These are phyloP conservation scores for Brettanomyces custersianus DNA, from an alignment of 805 yeast species.

Conservation along the genomic window DNA sequence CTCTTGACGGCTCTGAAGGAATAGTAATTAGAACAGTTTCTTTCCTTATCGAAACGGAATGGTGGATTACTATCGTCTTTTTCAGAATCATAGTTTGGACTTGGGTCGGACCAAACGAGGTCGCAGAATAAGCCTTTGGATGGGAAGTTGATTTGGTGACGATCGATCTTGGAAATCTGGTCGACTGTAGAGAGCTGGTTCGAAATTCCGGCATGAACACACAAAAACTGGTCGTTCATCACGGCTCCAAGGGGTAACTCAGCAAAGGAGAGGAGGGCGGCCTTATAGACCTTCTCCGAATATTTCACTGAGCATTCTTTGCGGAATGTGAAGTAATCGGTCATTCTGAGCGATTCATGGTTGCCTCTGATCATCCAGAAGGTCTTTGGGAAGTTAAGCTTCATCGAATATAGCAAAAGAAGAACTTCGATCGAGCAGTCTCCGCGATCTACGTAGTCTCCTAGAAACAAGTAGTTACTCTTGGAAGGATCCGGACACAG, in stretches of 20 bases:
- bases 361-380: slow-evolving; percentile 86
- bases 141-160: slow-evolving; percentile 81
- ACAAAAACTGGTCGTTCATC: slow-evolving; percentile 86
- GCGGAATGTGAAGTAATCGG: slow-evolving; percentile 90
- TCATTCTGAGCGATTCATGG: slow-evolving; percentile 89
- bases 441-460: slow-evolving; percentile 96
- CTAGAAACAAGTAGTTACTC: slow-evolving; percentile 76
- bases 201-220: slow-evolving; percentile 93
- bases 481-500: slow-evolving; percentile 83
- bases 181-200: slow-evolving; percentile 67
- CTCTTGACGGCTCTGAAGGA: slow-evolving; percentile 73
- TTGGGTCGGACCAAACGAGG: slow-evolving; percentile 90
- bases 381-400: slow-evolving; percentile 63
- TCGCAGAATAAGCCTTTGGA: slow-evolving; percentile 91
- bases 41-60: slow-evolving; percentile 60
- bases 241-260: slow-evolving; percentile 86
- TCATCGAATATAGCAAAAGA: slow-evolving; percentile 67
- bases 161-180: slow-evolving; percentile 59
- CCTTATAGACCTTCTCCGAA: slow-evolving; percentile 53
- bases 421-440: slow-evolving; percentile 82
- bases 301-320: slow-evolving; percentile 86
- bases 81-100: slow-evolving; percentile 64
- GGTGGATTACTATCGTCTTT: slow-evolving; percentile 21
- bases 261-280: slow-evolving; percentile 69
- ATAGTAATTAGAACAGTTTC: slow-evolving; percentile 89